Evolutionary conservation across 2,329 filamentous ascomycete species (phyloP).

Genomic region (Harringtonia lauricola): DNA sequence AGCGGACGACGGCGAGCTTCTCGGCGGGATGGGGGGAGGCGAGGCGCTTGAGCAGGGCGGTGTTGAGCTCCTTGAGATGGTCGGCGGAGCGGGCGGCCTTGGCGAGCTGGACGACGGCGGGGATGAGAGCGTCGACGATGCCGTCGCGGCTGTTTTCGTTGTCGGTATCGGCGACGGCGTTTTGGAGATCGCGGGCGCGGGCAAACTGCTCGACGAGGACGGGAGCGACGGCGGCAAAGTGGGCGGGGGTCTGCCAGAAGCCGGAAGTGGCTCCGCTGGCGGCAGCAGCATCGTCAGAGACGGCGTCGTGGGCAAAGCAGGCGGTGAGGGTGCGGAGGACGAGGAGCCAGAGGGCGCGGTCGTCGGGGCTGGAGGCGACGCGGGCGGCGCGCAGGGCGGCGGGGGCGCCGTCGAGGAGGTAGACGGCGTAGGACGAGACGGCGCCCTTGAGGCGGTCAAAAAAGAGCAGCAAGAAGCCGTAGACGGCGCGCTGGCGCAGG

Average conservation of each 20-base stretch:
- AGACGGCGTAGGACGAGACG: constrained; percentile 83
- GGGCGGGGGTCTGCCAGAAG: constrained; percentile 88
- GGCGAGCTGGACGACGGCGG: constrained; percentile 70
- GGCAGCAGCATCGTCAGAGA: not conserved
- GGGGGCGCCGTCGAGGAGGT: constrained; percentile 67
- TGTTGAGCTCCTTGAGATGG: constrained; percentile 85
- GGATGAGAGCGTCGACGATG: constrained; percentile 47
- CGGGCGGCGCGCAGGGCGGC: constrained; percentile 42
- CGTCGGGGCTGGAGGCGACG: constrained; percentile 33
- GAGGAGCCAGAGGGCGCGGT: constrained; percentile 52
- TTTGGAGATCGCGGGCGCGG: constrained; percentile 23
- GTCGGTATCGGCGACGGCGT: constrained; percentile 10
- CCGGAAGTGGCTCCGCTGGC: constrained; percentile 1
- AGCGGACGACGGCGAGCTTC: constrained; percentile 70
- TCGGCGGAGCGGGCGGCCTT: constrained; percentile 72
- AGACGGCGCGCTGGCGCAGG: constrained; percentile 63
- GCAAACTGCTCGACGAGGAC: constrained; percentile 59
- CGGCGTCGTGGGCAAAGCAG: constrained; percentile 75
- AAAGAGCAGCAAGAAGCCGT: constrained; percentile 68
- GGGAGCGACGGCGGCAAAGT: constrained; percentile 63
- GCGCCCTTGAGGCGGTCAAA: constrained; percentile 86
- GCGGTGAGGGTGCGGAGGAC: constrained; percentile 62
- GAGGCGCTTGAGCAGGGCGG: constrained; percentile 64
- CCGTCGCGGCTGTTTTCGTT: constrained; percentile 22
- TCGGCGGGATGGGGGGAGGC: constrained; percentile 54